These are phyloP conservation scores for Arabidopsis lyrata DNA, from an alignment of 441 rosid species.

Conservation along the genomic window DNA sequence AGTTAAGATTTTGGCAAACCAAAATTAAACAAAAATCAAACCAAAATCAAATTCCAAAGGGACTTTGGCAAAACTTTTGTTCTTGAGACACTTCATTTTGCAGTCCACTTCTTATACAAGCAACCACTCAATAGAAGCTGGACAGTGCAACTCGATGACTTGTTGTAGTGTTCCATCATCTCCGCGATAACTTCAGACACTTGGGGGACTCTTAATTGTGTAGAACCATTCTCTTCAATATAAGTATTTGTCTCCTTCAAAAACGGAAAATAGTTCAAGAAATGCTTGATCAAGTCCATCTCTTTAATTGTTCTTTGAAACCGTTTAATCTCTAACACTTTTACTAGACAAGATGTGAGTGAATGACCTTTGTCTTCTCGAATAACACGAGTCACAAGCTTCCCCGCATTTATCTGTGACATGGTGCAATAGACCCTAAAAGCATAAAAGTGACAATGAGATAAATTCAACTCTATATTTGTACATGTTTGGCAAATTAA, in stretches of 20 bases:
- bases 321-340: neutral
- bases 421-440: neutral
- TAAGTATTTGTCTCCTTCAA: neutral
- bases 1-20: too few species aligned
- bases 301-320: neutral
- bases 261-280: neutral
- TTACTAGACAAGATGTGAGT: neutral
- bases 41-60: too few species aligned
- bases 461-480: too few species aligned
- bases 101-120: neutral
- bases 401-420: neutral
- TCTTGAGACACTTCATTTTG: neutral
- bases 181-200: neutral
- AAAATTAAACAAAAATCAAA: too few species aligned
- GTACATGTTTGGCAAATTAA: too few species aligned
- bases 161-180: neutral
- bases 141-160: neutral
- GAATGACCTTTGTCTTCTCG: neutral
- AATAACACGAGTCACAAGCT: neutral
- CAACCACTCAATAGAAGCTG: neutral
- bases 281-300: neutral
- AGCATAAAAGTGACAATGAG: too few species aligned
- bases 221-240: neutral
- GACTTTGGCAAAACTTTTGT: too few species aligned
- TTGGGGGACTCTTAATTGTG: neutral